A percentile compares a stretch with the other conserved stretches of the same genome.
phyloP scores from a whole-genome alignment of 768 basidiomycete species.

The Sutorius australiensis region DNA sequence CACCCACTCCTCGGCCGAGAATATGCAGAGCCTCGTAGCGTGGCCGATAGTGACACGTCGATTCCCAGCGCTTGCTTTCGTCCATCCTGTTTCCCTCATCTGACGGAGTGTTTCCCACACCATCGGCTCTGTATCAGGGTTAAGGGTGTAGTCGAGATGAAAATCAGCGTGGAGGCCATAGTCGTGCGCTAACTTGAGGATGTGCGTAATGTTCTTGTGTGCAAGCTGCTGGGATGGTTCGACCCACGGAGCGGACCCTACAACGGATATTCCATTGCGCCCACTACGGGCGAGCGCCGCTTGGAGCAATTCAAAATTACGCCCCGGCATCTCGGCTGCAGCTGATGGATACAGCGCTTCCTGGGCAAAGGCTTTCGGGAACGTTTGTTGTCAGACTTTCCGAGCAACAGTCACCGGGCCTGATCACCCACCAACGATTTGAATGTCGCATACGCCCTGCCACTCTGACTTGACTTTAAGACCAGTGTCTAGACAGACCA shows the following conservation, averaged over 20 bases:
- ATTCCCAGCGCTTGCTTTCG: slow-evolving; percentile 27
- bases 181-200: slow-evolving; percentile 45
- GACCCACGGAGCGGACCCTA: slow-evolving; percentile 66
- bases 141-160: slow-evolving; percentile 66
- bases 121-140: slow-evolving; percentile 47
- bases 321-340: slow-evolving; percentile 35
- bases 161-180: slow-evolving; percentile 50
- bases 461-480: slow-evolving; percentile 46
- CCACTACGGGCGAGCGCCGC: slow-evolving; percentile 38
- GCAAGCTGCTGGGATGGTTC: slow-evolving; percentile 48
- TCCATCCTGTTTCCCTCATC: slow-evolving; percentile 31
- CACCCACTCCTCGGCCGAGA: slow-evolving; percentile 45
- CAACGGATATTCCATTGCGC: slow-evolving; percentile 41
- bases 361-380: slow-evolving; percentile 56
- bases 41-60: slow-evolving; percentile 53
- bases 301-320: slow-evolving; percentile 44
- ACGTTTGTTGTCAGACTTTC: background rate
- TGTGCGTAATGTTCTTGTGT: slow-evolving; percentile 49
- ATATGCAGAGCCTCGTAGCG: slow-evolving; percentile 55
- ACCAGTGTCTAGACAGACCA: slow-evolving; percentile 52
- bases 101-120: slow-evolving; percentile 51
- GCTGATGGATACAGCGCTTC: slow-evolving; percentile 47
- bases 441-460: slow-evolving; percentile 47
- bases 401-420: background rate
- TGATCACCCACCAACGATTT: slow-evolving; percentile 47